Percentiles rank a stretch among this genome's conserved stretches.
Conservation (phyloP, 1,139 yeast species). For the Lodderomyces theae region DNA sequence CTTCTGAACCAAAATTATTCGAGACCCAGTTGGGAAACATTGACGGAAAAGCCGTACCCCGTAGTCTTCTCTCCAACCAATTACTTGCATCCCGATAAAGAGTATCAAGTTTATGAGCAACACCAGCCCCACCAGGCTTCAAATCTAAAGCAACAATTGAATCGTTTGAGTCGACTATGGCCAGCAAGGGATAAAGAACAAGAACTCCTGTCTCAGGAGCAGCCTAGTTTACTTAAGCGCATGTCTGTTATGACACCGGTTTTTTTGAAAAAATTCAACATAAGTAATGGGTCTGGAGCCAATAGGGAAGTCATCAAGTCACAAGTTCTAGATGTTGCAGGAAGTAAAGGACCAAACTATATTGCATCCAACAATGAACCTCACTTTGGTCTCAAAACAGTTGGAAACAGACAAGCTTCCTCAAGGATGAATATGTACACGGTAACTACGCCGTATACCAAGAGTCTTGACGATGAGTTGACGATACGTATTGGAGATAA, state of each 20-base stretch:
- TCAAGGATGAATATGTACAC: slow-evolving; percentile 14
- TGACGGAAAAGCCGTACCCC: slow-evolving; percentile 13
- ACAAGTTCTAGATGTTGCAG: slow-evolving; percentile 7
- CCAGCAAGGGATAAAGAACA: slow-evolving; percentile 1
- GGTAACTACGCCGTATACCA: slow-evolving; percentile 28
- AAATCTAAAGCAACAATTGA: background rate
- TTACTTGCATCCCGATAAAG: slow-evolving; percentile 8
- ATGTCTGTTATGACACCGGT: slow-evolving; percentile 29
- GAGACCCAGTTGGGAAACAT: slow-evolving; percentile 9
- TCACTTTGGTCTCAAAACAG: background rate
- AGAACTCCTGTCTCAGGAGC: background rate
- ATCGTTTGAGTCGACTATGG: slow-evolving; percentile 6
- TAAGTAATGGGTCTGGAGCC: slow-evolving; percentile 16
- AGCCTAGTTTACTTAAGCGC: slow-evolving; percentile 8
- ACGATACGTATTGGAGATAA: slow-evolving; percentile 31
- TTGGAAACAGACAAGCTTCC: background rate
- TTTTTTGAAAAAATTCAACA: slow-evolving; percentile 34
- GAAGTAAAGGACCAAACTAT: background rate
- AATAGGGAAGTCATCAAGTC: slow-evolving; percentile 6
- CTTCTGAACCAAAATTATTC: background rate
- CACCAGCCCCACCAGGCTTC: background rate
- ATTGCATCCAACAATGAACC: background rate
- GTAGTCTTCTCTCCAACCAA: slow-evolving; percentile 13
- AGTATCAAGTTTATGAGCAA: slow-evolving; percentile 6
- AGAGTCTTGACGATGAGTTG: slow-evolving; percentile 34